phyloP scores from a whole-genome alignment of 2,329 filamentous ascomycete genomes.

The Diaporthe velutina region DNA sequence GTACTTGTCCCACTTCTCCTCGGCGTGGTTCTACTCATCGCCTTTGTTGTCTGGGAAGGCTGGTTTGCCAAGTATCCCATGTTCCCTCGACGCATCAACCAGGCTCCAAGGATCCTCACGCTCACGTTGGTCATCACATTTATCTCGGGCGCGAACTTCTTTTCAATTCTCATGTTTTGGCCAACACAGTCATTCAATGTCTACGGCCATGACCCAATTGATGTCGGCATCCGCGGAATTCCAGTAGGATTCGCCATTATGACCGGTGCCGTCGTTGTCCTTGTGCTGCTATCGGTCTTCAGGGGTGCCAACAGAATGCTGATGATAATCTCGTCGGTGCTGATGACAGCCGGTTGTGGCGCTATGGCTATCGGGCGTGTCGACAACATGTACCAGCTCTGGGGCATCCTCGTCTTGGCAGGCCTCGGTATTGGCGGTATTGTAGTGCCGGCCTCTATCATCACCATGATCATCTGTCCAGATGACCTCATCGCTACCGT shows the following conservation, averaged over 20 bases:
- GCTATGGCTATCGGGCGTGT: constrained; percentile 62
- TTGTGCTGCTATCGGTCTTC: constrained; percentile 69
- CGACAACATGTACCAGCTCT: constrained; percentile 65
- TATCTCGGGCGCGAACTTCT: constrained; percentile 71
- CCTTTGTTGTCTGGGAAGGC: constrained; percentile 53
- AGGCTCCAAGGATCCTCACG: constrained; percentile 62
- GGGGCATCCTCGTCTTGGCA: constrained; percentile 69
- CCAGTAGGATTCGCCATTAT: constrained; percentile 76
- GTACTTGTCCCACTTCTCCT: constrained; percentile 56
- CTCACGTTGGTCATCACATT: constrained; percentile 70
- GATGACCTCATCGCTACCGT: constrained; percentile 79
- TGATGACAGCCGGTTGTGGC: constrained; percentile 76
- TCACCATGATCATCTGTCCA: constrained; percentile 77
- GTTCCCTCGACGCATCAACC: constrained; percentile 54
- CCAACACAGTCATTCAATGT: constrained; percentile 75
- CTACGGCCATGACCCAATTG: constrained; percentile 73
- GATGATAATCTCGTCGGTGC: constrained; percentile 68
- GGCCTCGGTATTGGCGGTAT: constrained; percentile 77
- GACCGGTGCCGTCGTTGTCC: constrained; percentile 69
- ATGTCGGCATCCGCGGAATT: constrained; percentile 74
- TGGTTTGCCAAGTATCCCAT: constrained; percentile 57
- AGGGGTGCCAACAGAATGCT: constrained; percentile 70
- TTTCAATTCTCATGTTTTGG: constrained; percentile 71
- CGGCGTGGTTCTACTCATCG: constrained; percentile 53
- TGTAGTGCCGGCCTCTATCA: constrained; percentile 76